These are phyloP conservation scores for Iris macrosiphon DNA, from an alignment of 106 monocot species.

Conservation along the genomic window DNA sequence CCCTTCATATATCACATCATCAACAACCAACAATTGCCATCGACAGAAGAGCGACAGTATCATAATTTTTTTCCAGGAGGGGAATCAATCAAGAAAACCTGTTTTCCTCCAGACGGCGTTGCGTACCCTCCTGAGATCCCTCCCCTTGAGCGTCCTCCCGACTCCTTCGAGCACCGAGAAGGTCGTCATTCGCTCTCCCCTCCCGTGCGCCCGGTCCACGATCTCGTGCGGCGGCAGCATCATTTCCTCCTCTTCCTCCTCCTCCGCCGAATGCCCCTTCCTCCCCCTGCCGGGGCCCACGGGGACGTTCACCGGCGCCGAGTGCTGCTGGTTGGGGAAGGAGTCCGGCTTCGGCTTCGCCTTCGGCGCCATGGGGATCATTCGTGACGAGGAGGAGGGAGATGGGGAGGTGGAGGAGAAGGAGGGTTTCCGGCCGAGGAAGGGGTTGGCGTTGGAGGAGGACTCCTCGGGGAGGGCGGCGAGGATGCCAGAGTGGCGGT, in stretches of 20 bases:
- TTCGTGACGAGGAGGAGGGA: slow-evolving; percentile 27
- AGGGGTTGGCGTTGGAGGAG: slow-evolving; percentile 9
- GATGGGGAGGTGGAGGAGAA: slow-evolving; percentile 30
- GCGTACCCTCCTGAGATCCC: slow-evolving; percentile 60
- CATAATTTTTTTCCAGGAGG: neutral
- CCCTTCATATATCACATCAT: no score
- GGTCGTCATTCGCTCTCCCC: slow-evolving; percentile 53
- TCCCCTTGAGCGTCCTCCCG: slow-evolving; percentile 77
- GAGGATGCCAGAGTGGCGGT: slow-evolving; percentile 54
- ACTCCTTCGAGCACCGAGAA: slow-evolving; percentile 77
- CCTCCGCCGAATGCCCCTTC: neutral
- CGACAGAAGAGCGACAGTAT: no score
- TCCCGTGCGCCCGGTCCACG: slow-evolving; percentile 44
- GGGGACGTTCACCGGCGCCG: slow-evolving; percentile 71
- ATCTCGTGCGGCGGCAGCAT: slow-evolving; percentile 85
- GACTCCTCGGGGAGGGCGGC: slow-evolving; percentile 54
- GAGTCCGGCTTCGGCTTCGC: neutral
- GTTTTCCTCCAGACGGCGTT: slow-evolving; percentile 70
- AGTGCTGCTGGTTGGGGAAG: slow-evolving; percentile 26
- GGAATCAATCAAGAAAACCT: slow-evolving; percentile 66
- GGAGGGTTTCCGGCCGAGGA: slow-evolving; percentile 26
- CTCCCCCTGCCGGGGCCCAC: slow-evolving; percentile 19
- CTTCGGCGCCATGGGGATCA: slow-evolving; percentile 36
- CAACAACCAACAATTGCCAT: no score
- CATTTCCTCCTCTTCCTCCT: slow-evolving; percentile 33